Evolutionary conservation across 768 basidiomycete genomes (phyloP), one percentile per base, ranked within the genome.

Genomic region (Phlebiopsis gigantea): DNA sequence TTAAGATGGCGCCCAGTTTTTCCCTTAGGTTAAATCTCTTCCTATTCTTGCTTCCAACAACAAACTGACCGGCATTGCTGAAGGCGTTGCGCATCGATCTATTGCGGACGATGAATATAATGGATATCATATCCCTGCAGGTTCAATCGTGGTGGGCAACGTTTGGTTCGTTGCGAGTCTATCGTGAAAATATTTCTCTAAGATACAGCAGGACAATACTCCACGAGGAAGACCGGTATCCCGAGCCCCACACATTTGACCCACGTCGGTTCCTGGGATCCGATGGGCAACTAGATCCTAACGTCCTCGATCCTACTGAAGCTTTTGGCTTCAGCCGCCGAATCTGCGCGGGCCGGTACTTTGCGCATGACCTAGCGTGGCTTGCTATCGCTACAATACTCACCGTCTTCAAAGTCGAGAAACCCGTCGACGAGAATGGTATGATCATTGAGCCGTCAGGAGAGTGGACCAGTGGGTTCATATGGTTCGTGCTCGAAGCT

Each of bases 171-270:
- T 39, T 39, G 34, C 12, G 3, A 2, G 2, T 9, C 34, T 2
- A 17, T 12, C 12, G 2, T 39, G 2, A 39, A 17, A 17, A 39
- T 17, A 39, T 17, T 39, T 17, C 2, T 2, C 34, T 39, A 28
- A 19, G 15, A 59, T 9, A 39, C 34, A 12, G 2, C 34, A 65
- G 63, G 63, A 57, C 49, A 12, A 58, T 65, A 14, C 19, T 78
- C 4, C 79, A 79, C 62, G 81, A 82, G 64, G 69, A 72, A 21
- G 66, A 65, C 22, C 71, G 75, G 41, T 82, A 79, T 72, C 77
- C 76, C 6, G 72, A 78, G 39, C 79, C 80, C 1, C 72, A 75
- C 49, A 62, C 61, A 34, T 80, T 80, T 71, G 67, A 72, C 25
- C 81, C 81, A 21, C 79, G 80, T 59, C 70, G 81, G 42, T 82